These are phyloP conservation scores for Septoria linicola DNA, from an alignment of 2,329 filamentous ascomycete species.

Conservation along the genomic window DNA sequence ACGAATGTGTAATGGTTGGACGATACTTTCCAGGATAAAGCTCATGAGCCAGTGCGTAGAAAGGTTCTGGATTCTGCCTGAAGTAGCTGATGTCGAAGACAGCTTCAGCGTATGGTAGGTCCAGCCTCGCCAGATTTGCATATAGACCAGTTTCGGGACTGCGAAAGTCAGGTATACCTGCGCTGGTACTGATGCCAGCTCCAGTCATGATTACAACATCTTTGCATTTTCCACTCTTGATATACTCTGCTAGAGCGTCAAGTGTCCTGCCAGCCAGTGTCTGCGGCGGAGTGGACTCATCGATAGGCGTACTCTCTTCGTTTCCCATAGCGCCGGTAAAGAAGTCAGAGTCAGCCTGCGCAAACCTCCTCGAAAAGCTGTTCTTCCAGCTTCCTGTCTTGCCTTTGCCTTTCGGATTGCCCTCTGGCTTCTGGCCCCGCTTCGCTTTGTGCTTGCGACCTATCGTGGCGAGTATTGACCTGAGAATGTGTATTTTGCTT, in stretches of 20 bases:
- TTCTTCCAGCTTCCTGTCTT: slow-evolving; percentile 28
- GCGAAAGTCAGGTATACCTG: slow-evolving; percentile 84
- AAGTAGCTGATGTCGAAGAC: slow-evolving; percentile 95
- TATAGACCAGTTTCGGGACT: slow-evolving; percentile 93
- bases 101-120: slow-evolving; percentile 85
- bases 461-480: slow-evolving; percentile 44
- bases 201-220: slow-evolving; percentile 86
- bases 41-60: slow-evolving; percentile 89
- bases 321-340: slow-evolving; percentile 71
- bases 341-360: slow-evolving; percentile 15
- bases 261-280: slow-evolving; percentile 69
- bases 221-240: slow-evolving; percentile 65
- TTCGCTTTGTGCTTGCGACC: slow-evolving; percentile 51
- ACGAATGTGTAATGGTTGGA: slow-evolving; percentile 86
- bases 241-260: slow-evolving; percentile 74
- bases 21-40: slow-evolving; percentile 86
- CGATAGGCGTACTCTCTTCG: slow-evolving; percentile 68
- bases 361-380: slow-evolving; percentile 15
- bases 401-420: slow-evolving; percentile 29
- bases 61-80: slow-evolving; percentile 76
- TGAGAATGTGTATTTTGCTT: slow-evolving; percentile 17
- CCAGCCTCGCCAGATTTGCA: slow-evolving; percentile 80
- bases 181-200: slow-evolving; percentile 78
- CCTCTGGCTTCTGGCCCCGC: slow-evolving; percentile 38
- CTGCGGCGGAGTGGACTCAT: slow-evolving; percentile 62